Conservation (phyloP, 1,284 basidiomycete genomes). For the Fomitiporia mediterranea region DNA sequence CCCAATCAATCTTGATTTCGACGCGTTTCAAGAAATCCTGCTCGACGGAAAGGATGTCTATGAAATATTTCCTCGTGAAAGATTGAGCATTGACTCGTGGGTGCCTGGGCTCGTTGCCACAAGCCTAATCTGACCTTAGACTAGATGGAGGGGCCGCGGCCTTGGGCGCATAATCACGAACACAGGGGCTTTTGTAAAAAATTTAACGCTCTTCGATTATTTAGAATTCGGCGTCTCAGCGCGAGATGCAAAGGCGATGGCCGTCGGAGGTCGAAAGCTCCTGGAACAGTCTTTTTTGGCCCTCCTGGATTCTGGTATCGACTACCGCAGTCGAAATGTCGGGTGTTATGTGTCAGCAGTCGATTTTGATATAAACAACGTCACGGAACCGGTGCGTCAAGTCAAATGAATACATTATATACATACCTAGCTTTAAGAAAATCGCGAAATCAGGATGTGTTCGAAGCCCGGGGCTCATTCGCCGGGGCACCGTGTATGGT, state of each 20-base stretch:
- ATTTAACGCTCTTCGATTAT: slow-evolving; percentile 34
- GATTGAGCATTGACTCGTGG: slow-evolving; percentile 22
- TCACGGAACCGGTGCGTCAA: slow-evolving; percentile 28
- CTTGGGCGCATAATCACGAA: slow-evolving; percentile 29
- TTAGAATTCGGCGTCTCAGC: slow-evolving; percentile 37
- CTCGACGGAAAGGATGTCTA: slow-evolving; percentile 20
- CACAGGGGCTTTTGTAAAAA: slow-evolving; percentile 36
- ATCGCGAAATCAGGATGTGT: slow-evolving; percentile 30
- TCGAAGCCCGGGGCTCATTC: slow-evolving; percentile 35
- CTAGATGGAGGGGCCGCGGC: slow-evolving; percentile 27
- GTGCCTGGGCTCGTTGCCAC: neutral
- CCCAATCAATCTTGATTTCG: slow-evolving; percentile 17
- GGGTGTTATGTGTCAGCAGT: slow-evolving; percentile 36
- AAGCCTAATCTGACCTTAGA: neutral
- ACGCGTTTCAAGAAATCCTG: slow-evolving; percentile 19
- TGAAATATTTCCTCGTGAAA: slow-evolving; percentile 21
- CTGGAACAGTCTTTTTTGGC: slow-evolving; percentile 37
- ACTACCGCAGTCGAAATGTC: slow-evolving; percentile 35
- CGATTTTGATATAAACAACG: slow-evolving; percentile 23
- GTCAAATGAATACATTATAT: neutral
- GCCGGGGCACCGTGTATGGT: slow-evolving; percentile 35
- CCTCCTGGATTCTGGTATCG: slow-evolving; percentile 38
- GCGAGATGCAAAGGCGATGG: slow-evolving; percentile 35
- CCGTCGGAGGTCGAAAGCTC: slow-evolving; percentile 33
- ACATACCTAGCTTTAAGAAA: neutral